Evolutionary conservation across 1,284 basidiomycete genomes (phyloP), one percentile per base, ranked within the genome.

Genomic region (Anthracocystis walkeri): DNA sequence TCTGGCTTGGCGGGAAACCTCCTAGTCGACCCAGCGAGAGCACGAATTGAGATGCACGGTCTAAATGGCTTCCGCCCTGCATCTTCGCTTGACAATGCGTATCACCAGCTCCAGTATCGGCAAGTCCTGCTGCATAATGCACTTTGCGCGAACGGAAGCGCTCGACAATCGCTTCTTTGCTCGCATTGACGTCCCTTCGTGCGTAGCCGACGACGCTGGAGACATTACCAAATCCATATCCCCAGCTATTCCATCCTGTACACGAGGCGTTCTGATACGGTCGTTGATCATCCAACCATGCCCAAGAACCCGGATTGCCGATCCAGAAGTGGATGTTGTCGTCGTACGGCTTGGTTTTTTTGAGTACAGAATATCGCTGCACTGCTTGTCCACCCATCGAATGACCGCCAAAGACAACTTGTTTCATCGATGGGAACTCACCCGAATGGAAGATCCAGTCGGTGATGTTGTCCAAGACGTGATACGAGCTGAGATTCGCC

Each of bases 241-340:
- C 80, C 80, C 80, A 84, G 16, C 25, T 58, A 41, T 78, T 64
- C 52, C 56, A 58, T 11, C 58, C 55, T 6, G 20, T 6, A 27
- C 66, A 68, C 16, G 58, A 61, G 7, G 48, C 61, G 63, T 74
- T 77, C 23, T 55, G 31, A 25, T 69, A 69, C 18, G 80, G 63
- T 29, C 80, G 71, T 16, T 70, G 53, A 29, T 74, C 67, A 20
- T 64, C 68, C 2, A 82, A 51, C 75, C 78, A 84, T 0, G 78
- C 62, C 69, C 72, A 84, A 3, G 77, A 81, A 68, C 81, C 82
- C 4, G 82, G 82, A 41, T 84, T 83, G 25, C 79, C 82, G 20
- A 83, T 45, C 81, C 81, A 84, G 44, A 68, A 84, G 27, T 63
- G 74, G 40, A 84, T 27, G 33, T 79, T 81, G 50, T 53, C 45